phyloP scores from a whole-genome alignment of 345 rosid species.

The Erodium maritimum region DNA sequence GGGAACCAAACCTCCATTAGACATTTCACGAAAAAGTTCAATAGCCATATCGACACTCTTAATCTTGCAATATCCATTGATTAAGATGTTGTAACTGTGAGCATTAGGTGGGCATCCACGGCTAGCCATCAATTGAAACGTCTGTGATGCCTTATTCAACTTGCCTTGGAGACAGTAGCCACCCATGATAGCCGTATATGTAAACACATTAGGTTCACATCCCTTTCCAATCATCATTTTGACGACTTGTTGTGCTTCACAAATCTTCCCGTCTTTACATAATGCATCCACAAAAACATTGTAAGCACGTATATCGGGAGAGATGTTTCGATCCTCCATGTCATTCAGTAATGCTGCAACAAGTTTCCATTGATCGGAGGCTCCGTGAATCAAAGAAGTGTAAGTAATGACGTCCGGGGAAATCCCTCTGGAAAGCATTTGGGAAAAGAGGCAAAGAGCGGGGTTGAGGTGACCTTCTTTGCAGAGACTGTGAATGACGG shows the following conservation, averaged over 20 bases:
- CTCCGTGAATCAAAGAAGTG: neutral
- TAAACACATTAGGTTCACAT: slow-evolving; percentile 5
- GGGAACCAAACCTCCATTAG: slow-evolving; percentile 8
- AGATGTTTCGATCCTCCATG: neutral
- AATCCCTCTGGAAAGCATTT: slow-evolving; percentile 1
- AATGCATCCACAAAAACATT: slow-evolving; percentile 3
- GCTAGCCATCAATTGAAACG: slow-evolving; percentile 6
- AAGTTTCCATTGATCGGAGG: neutral
- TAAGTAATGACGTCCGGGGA: neutral
- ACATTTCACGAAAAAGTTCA: neutral
- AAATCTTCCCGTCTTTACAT: neutral
- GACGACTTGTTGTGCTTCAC: neutral
- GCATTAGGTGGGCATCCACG: slow-evolving; percentile 5
- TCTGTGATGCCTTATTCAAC: slow-evolving; percentile 8
- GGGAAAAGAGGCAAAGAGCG: slow-evolving; percentile 1
- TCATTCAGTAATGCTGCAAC: neutral
- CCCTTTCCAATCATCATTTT: slow-evolving; percentile 1
- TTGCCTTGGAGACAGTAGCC: slow-evolving; percentile 7
- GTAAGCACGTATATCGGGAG: neutral
- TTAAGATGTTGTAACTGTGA: slow-evolving; percentile 2
- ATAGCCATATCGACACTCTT: neutral
- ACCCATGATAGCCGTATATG: slow-evolving; percentile 6
- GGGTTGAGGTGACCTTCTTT: neutral
- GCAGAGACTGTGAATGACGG: slow-evolving; percentile 4
- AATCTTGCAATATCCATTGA: slow-evolving; percentile 1